Evolutionary conservation across 257 asterid genomes (phyloP).

Genomic region (Nicotiana sylvestris): DNA sequence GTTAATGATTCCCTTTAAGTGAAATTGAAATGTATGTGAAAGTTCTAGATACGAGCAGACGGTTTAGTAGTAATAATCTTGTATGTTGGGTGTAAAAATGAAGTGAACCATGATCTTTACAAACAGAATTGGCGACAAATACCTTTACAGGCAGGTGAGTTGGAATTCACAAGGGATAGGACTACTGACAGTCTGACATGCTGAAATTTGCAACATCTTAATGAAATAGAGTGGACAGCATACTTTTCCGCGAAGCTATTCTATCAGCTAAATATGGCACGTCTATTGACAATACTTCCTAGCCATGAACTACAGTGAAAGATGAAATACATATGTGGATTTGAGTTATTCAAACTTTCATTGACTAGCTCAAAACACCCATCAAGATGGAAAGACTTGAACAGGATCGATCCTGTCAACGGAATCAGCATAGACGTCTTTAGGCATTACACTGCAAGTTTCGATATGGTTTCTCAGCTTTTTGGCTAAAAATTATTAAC

Average conservation of each 20-base stretch:
- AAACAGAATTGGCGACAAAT: not conserved
- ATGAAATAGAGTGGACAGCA: not conserved
- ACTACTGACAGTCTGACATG: not conserved
- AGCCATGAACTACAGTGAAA: not conserved
- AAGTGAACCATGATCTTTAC: not conserved
- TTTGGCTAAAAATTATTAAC: not conserved
- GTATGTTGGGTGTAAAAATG: not conserved
- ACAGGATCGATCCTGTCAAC: not conserved
- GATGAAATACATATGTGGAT: not conserved
- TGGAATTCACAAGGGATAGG: not conserved
- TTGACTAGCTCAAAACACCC: not conserved
- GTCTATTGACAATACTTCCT: not conserved
- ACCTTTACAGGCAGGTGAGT: not conserved
- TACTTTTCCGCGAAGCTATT: not conserved
- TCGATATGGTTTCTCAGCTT: not conserved
- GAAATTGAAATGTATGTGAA: not conserved
- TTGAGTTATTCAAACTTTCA: not conserved
- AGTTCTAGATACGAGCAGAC: not conserved
- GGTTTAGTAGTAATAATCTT: not conserved
- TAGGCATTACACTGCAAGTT: not conserved
- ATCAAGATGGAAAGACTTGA: not conserved
- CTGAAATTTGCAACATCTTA: not conserved
- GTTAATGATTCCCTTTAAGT: not conserved
- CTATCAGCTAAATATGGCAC: not conserved
- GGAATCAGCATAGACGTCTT: not conserved